Percentiles rank a stretch among this genome's conserved stretches.
These are phyloP conservation scores for Salvia hispanica DNA, from an alignment of 257 asterid genomes.

Conservation along the genomic window DNA sequence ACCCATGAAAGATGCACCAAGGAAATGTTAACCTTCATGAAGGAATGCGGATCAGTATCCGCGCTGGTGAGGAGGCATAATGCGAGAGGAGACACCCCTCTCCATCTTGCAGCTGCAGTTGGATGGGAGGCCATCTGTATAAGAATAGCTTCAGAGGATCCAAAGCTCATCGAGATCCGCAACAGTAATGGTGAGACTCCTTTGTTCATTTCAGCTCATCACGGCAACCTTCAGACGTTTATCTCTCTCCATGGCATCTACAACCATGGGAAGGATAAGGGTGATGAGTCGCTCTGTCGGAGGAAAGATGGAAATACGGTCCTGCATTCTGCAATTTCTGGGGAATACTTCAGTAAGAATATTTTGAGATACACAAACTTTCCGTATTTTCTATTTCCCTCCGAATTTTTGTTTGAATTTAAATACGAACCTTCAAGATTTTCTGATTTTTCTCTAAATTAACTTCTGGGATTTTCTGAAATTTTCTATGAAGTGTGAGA, in stretches of 20 bases:
- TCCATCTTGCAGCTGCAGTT: constrained; percentile 56
- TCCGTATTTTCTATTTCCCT: no score
- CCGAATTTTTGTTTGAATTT: no score
- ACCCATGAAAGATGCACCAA: neutral
- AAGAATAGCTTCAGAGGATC: constrained; percentile 8
- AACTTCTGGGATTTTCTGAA: no score
- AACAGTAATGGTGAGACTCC: constrained; percentile 50
- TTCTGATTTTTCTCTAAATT: no score
- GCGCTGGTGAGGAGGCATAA: constrained; percentile 18
- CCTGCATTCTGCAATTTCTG: constrained; percentile 46
- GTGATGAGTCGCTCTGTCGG: constrained; percentile 38
- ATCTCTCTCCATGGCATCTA: constrained; percentile 24
- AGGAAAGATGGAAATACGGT: constrained; percentile 48
- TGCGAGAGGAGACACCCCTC: constrained; percentile 49
- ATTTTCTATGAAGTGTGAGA: no score
- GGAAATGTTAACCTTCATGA: constrained; percentile 32
- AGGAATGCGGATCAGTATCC: neutral
- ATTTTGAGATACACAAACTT: no score
- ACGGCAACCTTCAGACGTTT: constrained; percentile 39
- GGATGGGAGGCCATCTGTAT: constrained; percentile 37
- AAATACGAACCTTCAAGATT: no score
- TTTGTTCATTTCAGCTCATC: constrained; percentile 46
- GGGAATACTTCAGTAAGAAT: constrained; percentile 48
- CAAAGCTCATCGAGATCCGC: constrained; percentile 28
- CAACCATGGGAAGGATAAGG: neutral